These are phyloP conservation scores for Allodekkera sacchari DNA, from an alignment of 805 yeast species.

Conservation along the genomic window DNA sequence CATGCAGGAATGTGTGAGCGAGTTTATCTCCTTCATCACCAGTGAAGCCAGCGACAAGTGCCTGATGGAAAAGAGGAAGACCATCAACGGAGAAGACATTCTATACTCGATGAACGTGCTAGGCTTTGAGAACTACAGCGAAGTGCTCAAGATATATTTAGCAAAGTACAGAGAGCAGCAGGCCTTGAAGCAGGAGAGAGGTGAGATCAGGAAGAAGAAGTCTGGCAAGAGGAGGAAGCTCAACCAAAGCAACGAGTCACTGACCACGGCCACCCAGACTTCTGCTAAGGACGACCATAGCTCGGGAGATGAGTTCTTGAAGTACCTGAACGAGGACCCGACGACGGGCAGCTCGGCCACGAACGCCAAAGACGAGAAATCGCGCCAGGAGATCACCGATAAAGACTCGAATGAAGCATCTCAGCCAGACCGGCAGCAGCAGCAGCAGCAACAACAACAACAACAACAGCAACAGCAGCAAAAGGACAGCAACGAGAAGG, in stretches of 20 bases:
- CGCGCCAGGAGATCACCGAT: neutral
- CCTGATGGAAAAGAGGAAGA: constrained; percentile 55
- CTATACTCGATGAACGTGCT: constrained; percentile 54
- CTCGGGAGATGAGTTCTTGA: constrained; percentile 13
- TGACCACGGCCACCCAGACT: constrained; percentile 1
- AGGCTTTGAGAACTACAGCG: constrained; percentile 66
- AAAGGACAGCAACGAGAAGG: constrained; percentile 1
- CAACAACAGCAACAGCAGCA: neutral
- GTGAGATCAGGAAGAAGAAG: constrained; percentile 34
- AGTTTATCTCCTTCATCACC: constrained; percentile 60
- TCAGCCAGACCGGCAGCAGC: neutral
- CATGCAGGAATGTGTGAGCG: constrained; percentile 60
- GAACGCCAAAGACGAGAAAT: constrained; percentile 5
- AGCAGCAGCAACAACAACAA: neutral
- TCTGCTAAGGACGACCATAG: constrained; percentile 6
- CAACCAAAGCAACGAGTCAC: constrained; percentile 3
- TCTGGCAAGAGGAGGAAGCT: constrained; percentile 3
- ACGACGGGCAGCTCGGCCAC: constrained; percentile 2
- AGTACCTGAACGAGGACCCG: constrained; percentile 7
- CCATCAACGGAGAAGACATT: constrained; percentile 65
- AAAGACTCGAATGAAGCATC: neutral
- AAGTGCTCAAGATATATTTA: constrained; percentile 56
- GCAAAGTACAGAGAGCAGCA: constrained; percentile 70
- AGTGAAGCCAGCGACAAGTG: constrained; percentile 60
- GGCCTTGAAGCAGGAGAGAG: constrained; percentile 61